These are phyloP conservation scores for Narthecium ossifragum DNA, from an alignment of 106 monocot species.

Conservation along the genomic window DNA sequence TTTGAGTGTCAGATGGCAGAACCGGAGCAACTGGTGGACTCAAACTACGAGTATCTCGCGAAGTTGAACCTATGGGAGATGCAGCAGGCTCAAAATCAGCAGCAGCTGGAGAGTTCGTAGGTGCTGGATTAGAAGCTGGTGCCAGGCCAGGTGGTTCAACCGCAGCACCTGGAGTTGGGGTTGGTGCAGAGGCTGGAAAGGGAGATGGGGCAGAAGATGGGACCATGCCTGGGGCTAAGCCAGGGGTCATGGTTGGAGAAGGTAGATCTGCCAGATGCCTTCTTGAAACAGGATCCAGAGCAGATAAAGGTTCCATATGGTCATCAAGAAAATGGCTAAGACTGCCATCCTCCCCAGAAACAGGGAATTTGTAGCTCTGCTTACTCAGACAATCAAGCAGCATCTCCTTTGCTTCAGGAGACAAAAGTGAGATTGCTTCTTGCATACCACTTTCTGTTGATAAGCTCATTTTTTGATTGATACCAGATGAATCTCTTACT, in stretches of 20 bases:
- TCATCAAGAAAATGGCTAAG: slow-evolving; percentile 11
- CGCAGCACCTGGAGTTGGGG: not conserved
- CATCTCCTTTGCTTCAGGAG: slow-evolving; percentile 3
- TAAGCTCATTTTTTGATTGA: not conserved
- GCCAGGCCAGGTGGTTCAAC: slow-evolving; percentile 5
- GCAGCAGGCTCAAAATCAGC: not conserved
- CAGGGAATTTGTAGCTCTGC: slow-evolving; percentile 5
- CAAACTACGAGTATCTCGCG: not conserved
- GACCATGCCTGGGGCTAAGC: slow-evolving; percentile 1
- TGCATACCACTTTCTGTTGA: not conserved
- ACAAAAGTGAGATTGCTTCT: not conserved
- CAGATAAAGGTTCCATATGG: slow-evolving; percentile 10
- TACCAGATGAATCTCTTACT: slow-evolving; percentile 9
- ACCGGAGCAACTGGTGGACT: slow-evolving; percentile 3
- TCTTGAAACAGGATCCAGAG: slow-evolving; percentile 17
- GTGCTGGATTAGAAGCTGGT: slow-evolving; percentile 2
- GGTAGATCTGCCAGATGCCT: slow-evolving; percentile 26
- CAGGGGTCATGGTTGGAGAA: not conserved
- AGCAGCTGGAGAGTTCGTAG: slow-evolving; percentile 8
- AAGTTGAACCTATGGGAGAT: not conserved
- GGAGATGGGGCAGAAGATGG: slow-evolving; percentile 3
- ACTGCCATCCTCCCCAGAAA: slow-evolving; percentile 5
- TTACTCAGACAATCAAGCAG: slow-evolving; percentile 23
- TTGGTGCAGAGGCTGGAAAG: not conserved
- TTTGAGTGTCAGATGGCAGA: slow-evolving; percentile 7